These are phyloP conservation scores for Aspergillus pseudoviridinutans DNA, from an alignment of 2,329 filamentous ascomycete species.

Conservation along the genomic window DNA sequence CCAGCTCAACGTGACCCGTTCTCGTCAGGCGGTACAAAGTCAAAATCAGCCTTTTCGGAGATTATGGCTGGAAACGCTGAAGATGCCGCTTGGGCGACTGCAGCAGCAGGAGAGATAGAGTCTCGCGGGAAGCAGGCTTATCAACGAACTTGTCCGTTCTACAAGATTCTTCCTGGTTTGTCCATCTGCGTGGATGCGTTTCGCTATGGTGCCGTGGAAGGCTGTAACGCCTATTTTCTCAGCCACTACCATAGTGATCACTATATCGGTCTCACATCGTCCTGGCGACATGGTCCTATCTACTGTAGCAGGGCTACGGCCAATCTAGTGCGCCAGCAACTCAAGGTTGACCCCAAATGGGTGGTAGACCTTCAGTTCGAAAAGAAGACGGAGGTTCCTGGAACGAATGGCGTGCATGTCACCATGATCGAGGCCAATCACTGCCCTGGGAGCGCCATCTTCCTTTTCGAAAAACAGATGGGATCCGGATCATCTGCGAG, in stretches of 20 bases:
- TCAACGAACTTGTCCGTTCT: slow-evolving; percentile 90
- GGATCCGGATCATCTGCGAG: slow-evolving; percentile 58
- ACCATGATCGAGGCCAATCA: slow-evolving; percentile 97
- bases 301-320: slow-evolving; percentile 93
- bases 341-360: slow-evolving; percentile 81
- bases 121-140: slow-evolving; percentile 82
- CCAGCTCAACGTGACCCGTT: slow-evolving; percentile 82
- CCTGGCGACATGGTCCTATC: slow-evolving; percentile 89
- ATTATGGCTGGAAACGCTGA: slow-evolving; percentile 92
- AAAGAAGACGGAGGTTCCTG: slow-evolving; percentile 69
- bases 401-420: slow-evolving; percentile 76
- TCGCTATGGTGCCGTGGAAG: slow-evolving; percentile 87
- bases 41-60: slow-evolving; percentile 77
- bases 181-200: slow-evolving; percentile 95
- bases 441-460: slow-evolving; percentile 90
- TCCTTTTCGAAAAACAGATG: slow-evolving; percentile 78
- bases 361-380: slow-evolving; percentile 85
- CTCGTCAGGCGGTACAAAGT: slow-evolving; percentile 41
- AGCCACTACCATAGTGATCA: slow-evolving; percentile 99
- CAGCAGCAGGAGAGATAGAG: slow-evolving; percentile 72
- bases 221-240: slow-evolving; percentile 90
- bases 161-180: slow-evolving; percentile 94
- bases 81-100: slow-evolving; percentile 82
- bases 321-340: slow-evolving; percentile 80
- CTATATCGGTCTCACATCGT: slow-evolving; percentile 84